Base-by-base conservation (phyloP, 2,329 filamentous ascomycete species). In the Xylariaceae sp. region DNA sequence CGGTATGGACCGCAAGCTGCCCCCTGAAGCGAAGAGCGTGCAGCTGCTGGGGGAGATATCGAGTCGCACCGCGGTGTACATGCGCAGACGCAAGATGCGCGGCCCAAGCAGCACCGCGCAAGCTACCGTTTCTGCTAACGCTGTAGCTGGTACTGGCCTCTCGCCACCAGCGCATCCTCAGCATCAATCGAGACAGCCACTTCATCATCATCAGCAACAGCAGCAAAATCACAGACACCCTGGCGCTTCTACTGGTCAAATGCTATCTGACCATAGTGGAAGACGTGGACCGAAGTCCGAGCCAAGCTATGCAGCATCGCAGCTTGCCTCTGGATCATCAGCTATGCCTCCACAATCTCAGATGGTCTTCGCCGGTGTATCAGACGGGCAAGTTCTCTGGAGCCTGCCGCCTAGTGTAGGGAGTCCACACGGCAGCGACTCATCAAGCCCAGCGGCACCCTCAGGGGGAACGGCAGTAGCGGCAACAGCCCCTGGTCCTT, bases 11-110 rank as follows among this genome's bases (percentile, higher is more conserved):
- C 65, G 75, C 5, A 68, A 74, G 32, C 67, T 80, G 40, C 68
- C 77, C 12, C 76, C 76, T 2, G 73, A 77, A 16, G 73, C 80
- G 41, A 89, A 89, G 66, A 79, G 77, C 10, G 71, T 80, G 29
- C 74, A 76, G 18, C 78, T 91, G 1, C 70, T 90, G 30, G 73
- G 74, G 9, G 85, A 88, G 55, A 74, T 90, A 36, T 73, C 80
- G 60, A 77, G 79, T 36, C 83, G 85, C 60, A 81, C 81, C 30
- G 75, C 78, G 13, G 71, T 80, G 3, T 88, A 86, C 63, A 76
- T 80, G 61, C 73, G 71, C 21, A 76, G 84, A 71, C 77, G 84
- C 37, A 81, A 80, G 56, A 75, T 65, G 61, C 65, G 80, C 15
- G 78, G 79, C 1, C 80, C 81, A 0, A 75, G 69, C 3, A 69